Evolutionary conservation across 257 asterid genomes (phyloP), one percentile per base, ranked within the genome.

Genomic region (Ballota nigra): DNA sequence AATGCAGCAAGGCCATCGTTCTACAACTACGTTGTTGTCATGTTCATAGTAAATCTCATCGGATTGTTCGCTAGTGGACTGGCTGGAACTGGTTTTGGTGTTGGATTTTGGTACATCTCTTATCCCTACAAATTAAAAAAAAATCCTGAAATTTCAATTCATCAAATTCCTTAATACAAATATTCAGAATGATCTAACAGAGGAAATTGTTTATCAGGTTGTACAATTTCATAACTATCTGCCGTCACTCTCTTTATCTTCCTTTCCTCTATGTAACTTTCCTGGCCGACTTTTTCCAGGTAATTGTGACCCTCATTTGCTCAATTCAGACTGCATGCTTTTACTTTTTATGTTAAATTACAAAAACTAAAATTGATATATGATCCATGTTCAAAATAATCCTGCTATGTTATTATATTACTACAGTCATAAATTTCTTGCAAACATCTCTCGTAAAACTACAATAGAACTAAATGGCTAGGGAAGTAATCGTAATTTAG

Each of bases 261-360:
- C 95, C 96, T 38, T 85, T 84, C 64, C 82, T 89, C 11, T 88
- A 88, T 33, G 83, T 76, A 45, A 82, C 86, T 26, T 89, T 92
- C 77, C 84, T 89, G 34, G 88, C 97, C 0, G 97, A 88, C 79
- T 89, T 92, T 75, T 89, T 89, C 87, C 90, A 79, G 97, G 98
- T 92, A 88, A 81, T 61, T 28, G 20, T 49, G 7, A 72, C 57
- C 63, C 5, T 34, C 63, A 20, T 51, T 8, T 52, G 15, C 26
- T 41, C 41, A 75, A 16, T 70, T 20, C 36, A 65, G 63, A 19
- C 57, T 31, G 19, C 56, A 4, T 69, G 55, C 16, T 51, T 53
- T 40, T 9, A 19, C 33, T 65, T 22, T 45, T 36, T 57, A 61
- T 33, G 67, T 16, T 61, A n/a, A 36, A 33, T 18, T 33, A 34